phyloP scores from a whole-genome alignment of 2,329 filamentous ascomycete species.

The Penicillium brasilianum region DNA sequence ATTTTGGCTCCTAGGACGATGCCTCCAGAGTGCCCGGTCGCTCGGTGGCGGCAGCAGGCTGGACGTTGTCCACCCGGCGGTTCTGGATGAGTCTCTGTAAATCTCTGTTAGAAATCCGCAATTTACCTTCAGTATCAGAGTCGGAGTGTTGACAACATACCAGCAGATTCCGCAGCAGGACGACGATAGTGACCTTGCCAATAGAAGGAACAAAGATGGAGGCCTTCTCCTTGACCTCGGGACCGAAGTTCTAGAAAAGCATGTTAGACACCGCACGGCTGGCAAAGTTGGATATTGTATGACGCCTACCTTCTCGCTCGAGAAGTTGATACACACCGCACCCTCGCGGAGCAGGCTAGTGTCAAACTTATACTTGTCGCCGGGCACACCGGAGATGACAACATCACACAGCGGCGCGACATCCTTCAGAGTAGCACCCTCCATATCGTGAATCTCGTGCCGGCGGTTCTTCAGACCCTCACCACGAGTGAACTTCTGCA shows the following conservation, averaged over 20 bases:
- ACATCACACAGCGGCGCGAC: slow-evolving; percentile 89
- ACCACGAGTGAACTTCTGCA: slow-evolving; percentile 90
- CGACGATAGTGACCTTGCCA: slow-evolving; percentile 95
- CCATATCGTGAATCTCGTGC: slow-evolving; percentile 85
- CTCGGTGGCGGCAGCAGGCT: slow-evolving; percentile 48
- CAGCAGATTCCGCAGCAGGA: slow-evolving; percentile 85
- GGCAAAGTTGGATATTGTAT: neutral
- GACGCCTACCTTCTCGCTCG: slow-evolving; percentile 72
- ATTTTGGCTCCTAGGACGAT: slow-evolving; percentile 24
- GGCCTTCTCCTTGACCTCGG: slow-evolving; percentile 90
- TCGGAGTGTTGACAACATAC: slow-evolving; percentile 58
- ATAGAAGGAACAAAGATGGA: slow-evolving; percentile 97
- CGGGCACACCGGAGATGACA: slow-evolving; percentile 89
- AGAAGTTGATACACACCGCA: slow-evolving; percentile 98
- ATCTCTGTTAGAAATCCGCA: slow-evolving; percentile 21
- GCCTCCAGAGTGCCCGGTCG: slow-evolving; percentile 49
- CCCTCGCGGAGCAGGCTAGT: slow-evolving; percentile 82
- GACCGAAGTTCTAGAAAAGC: slow-evolving; percentile 73
- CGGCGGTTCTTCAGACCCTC: slow-evolving; percentile 82
- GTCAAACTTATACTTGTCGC: slow-evolving; percentile 87
- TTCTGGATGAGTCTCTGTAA: slow-evolving; percentile 51
- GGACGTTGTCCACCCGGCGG: slow-evolving; percentile 45
- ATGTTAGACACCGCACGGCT: neutral
- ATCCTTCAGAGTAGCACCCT: slow-evolving; percentile 77
- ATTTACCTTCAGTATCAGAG: neutral